phyloP scores from a whole-genome alignment of 2,329 filamentous ascomycete genomes.

The Talaromyces rugulosus region DNA sequence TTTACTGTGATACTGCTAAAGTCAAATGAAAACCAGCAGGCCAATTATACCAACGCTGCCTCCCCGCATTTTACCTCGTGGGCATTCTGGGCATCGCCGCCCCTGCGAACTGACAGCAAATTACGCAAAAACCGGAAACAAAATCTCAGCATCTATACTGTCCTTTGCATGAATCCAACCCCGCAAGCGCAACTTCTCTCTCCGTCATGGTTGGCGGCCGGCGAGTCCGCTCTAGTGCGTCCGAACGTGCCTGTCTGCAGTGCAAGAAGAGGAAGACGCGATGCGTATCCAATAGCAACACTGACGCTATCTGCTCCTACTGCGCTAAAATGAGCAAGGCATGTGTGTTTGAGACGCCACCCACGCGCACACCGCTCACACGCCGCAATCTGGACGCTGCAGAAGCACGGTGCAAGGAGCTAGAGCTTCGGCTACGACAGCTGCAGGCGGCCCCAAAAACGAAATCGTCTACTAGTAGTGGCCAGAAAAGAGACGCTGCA shows the following conservation, averaged over 20 bases:
- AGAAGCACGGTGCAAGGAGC: neutral
- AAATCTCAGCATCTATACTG: neutral
- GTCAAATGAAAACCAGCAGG: neutral
- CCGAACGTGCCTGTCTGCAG: neutral
- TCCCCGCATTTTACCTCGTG: neutral
- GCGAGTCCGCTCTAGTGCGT: neutral
- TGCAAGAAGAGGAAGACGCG: neutral
- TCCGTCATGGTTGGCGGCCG: neutral
- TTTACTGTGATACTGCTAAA: neutral
- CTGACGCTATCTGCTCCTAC: neutral
- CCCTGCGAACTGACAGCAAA: neutral
- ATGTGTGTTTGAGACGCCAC: neutral
- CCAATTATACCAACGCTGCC: neutral
- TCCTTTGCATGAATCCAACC: no score
- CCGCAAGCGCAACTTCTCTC: no score
- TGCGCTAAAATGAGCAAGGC: neutral
- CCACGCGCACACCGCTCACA: neutral
- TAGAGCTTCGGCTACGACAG: neutral
- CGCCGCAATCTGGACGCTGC: neutral
- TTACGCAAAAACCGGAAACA: neutral
- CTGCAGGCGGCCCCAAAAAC: neutral
- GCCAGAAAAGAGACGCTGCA: no score
- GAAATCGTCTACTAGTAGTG: neutral
- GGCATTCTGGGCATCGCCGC: no score
- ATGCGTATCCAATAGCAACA: neutral